Evolutionary conservation across 2,329 filamentous ascomycete genomes (phyloP), one percentile per base, ranked within the genome.

Genomic region (Acephala macrosclerotiorum): DNA sequence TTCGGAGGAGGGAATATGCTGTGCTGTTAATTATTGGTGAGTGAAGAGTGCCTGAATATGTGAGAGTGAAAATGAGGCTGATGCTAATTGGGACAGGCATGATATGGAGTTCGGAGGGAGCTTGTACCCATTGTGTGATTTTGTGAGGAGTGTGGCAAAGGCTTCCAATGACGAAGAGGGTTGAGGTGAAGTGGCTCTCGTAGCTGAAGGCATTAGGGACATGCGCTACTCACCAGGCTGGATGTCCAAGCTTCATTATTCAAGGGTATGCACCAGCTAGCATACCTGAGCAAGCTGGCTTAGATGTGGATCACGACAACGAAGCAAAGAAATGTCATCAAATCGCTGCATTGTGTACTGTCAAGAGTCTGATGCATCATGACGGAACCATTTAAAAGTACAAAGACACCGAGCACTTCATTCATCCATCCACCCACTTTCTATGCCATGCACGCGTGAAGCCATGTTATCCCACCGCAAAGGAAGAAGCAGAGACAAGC

Each of bases 21-120:
- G 91, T 63, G 91, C 92, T 1, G 88, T 94, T 42, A 96, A 96
- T 73, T 95, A 95, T 77, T 96, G 92, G 90, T 90, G 77, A 74
- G 80, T 72, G 45, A 33, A 26, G 16, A 22, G 8, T 26, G 12
- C 22, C 16, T 5, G 12, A n/a, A n/a, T n/a, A n/a, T n/a, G n/a
- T n/a, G n/a, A n/a, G n/a, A n/a, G n/a, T n/a, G n/a, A 18, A 8
- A 18, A 8, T 53, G 26, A 42, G 58, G 63, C 64, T 61, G 42
- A 22, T 61, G 33, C 59, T 70, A 38, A 71, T 58, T 18, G 22
- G 16, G 47, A 38, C 38, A 91, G 89, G 90, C 94, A 94, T 70
- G 91, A 95, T 75, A 91, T 94, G 85, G 89, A 93, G 35, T 94
- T 92, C 72, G 82, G 82, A 29, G 91, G 91, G 0, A 84, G 86